phyloP scores from a whole-genome alignment of 257 asterid species.

The Gardenia jasminoides region DNA sequence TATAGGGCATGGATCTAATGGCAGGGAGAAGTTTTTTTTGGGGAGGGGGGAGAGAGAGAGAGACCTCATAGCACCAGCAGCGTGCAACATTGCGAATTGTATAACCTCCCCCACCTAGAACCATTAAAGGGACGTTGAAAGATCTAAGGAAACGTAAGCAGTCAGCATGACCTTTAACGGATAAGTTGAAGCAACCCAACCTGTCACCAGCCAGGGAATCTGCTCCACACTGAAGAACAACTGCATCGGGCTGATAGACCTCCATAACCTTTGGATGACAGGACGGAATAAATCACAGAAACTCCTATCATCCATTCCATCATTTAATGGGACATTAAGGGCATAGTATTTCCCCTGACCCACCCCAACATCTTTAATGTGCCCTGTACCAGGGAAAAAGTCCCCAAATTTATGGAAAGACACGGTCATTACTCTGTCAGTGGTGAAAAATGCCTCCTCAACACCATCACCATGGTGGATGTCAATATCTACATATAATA shows the following conservation, averaged over 20 bases:
- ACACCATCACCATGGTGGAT: constrained; percentile 74
- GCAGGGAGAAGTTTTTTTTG: not conserved
- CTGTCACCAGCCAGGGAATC: constrained; percentile 68
- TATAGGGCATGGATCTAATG: not conserved
- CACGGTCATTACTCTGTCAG: constrained; percentile 69
- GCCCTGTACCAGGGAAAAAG: constrained; percentile 65
- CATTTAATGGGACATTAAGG: constrained; percentile 58
- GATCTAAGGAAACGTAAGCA: constrained; percentile 62
- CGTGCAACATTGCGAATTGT: constrained; percentile 67
- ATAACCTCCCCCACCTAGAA: constrained; percentile 74
- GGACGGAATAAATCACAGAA: constrained; percentile 56
- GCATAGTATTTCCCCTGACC: constrained; percentile 49
- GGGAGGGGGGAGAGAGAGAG: constrained; percentile 20
- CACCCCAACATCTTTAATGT: constrained; percentile 51
- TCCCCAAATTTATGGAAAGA: constrained; percentile 69
- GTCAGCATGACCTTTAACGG: constrained; percentile 68
- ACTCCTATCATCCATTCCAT: constrained; percentile 53
- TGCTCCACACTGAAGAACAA: constrained; percentile 75
- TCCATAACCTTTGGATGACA: constrained; percentile 55
- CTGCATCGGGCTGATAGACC: constrained; percentile 62
- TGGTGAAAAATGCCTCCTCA: constrained; percentile 67
- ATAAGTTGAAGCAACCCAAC: constrained; percentile 64
- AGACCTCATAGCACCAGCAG: constrained; percentile 73
- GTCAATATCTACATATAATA: constrained; percentile 57
- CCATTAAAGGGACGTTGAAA: constrained; percentile 67